Evolutionary conservation across 2,329 filamentous ascomycete species (phyloP), one percentile per base, ranked within the genome.

Genomic region (Fusarium beomiforme): DNA sequence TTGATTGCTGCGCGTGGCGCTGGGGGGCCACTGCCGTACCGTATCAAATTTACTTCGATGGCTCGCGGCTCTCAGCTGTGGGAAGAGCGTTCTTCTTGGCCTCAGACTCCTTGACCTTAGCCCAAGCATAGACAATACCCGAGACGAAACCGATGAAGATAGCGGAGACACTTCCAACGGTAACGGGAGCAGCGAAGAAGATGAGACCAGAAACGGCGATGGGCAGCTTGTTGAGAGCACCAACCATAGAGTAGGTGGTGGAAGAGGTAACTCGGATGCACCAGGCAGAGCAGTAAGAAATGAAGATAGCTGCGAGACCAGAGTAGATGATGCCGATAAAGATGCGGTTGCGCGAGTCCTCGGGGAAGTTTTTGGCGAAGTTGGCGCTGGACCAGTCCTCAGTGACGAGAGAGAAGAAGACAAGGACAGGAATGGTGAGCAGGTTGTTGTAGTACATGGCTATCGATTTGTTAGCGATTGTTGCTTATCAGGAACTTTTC

Each of bases 401-500:
- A 73, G 92, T 85, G 71, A 97, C 77, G 57, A 98, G 85, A 29
- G 95, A 97, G 81, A 90, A 90, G 76, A 94, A 81, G 64, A 98
- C 82, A 53, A 99, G 90, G 76, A 98, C 91, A 31, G 96, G 96
- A 71, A 99, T 97, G 61, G 95, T 97, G 75, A 99, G 90, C 44
- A 98, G 89, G 84, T 99, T 98, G 90, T 99, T 99, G 88, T 99
- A 99, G 86, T 96, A 98, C 96, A 98, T 99, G 79, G 95, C 95
- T 98, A 71, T 34, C 14, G 43, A 54, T 33, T 16, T 19, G 78
- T 83, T 78, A 85, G 81, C 31, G 49, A 60, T 23, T 23, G 37
- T 19, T 47, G 8, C 67, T 26, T 31, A 11, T 39, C 17, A 4
- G 11, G 36, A 41, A 34, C 24, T 10, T 29, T 13, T 13, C 14